Evolutionary conservation across 2,329 filamentous ascomycete genomes (phyloP), one percentile per base, ranked within the genome.

Genomic region (Epichloe hybrida): DNA sequence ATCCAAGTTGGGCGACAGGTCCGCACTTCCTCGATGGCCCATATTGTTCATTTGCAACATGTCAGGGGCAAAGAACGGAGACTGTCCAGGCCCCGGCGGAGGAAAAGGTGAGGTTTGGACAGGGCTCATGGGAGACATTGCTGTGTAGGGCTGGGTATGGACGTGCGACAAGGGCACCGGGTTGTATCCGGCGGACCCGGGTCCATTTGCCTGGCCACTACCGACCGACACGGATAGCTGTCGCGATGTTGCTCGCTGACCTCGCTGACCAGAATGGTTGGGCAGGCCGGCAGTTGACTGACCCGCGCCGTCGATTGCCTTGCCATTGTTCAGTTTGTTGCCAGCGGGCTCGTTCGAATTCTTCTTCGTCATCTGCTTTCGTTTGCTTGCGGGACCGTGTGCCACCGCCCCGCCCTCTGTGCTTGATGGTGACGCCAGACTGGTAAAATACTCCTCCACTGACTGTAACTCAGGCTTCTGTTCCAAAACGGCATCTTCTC

Each of bases 381-480:
- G 64, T 57, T 71, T 72, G 12, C 54, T 41, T 2, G 56, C 51
- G 13, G 17, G 17, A 17, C 17, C 17, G 17, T 17, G 17, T 17
- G 17, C 17, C 17, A 17, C 17, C 17, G 17, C 17, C 17, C 17
- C 60, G 20, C 57, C 60, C 13, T 81, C 71, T 47, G 69, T 66
- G 62, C 70, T 71, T 64, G 79, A 68, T 56, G 80, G 76, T 27
- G 85, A 83, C 1, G 83, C 86, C 38, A 95, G 72, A 46, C 82
- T 87, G 5, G 86, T 86, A 62, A 97, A 91, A 69, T 94, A 96
- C 58, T 97, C 89, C 61, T 95, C 90, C 0, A 96, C 89, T 4
- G 88, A 95, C 61, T 93, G 87, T n/a, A 95, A 72, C 63, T 95
- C 87, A 2, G 87, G 81, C 62, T 91, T 90, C 60, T 95, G 87